Percentiles rank a stretch among this genome's conserved stretches.
Evolutionary conservation across 371 early-diverging fungal genomes (phyloP).

Genomic region (Rhizopus delemar): DNA sequence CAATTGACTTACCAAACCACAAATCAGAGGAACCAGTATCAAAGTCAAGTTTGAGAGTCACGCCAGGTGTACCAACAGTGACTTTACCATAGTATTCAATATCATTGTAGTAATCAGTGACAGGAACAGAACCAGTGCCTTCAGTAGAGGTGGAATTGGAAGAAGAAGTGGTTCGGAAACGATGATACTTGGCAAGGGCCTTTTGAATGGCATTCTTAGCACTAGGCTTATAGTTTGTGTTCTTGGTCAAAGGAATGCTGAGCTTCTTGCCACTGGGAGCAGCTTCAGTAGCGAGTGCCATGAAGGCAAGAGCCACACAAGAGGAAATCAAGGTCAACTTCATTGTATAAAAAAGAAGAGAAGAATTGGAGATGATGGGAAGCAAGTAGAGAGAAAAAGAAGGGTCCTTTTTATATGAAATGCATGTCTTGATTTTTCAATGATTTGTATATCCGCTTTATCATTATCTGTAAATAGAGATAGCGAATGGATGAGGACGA

Average conservation of each 20-base stretch:
- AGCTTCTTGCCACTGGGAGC: constrained; percentile 16
- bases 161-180: neutral
- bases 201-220: constrained; percentile 19
- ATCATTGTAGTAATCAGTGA: constrained; percentile 27
- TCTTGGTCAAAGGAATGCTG: constrained; percentile 18
- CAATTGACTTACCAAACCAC: constrained; percentile 50
- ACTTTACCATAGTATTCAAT: constrained; percentile 60
- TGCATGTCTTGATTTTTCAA: too few species aligned
- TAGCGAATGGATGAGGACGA: too few species aligned
- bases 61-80: constrained; percentile 69
- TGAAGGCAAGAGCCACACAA: constrained; percentile 12
- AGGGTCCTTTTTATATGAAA: neutral
- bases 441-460: too few species aligned
- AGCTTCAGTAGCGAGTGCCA: constrained; percentile 18
- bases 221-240: constrained; percentile 20
- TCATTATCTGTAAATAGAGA: too few species aligned
- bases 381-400: neutral
- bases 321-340: constrained; percentile 11
- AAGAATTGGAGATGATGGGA: neutral
- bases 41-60: constrained; percentile 65
- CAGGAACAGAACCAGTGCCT: constrained; percentile 19
- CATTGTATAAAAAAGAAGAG: neutral
- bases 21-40: constrained; percentile 77
- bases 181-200: constrained; percentile 22
- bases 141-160: neutral